Conservation (phyloP, 257 asterid genomes). For the Nicotiana knightiana region DNA sequence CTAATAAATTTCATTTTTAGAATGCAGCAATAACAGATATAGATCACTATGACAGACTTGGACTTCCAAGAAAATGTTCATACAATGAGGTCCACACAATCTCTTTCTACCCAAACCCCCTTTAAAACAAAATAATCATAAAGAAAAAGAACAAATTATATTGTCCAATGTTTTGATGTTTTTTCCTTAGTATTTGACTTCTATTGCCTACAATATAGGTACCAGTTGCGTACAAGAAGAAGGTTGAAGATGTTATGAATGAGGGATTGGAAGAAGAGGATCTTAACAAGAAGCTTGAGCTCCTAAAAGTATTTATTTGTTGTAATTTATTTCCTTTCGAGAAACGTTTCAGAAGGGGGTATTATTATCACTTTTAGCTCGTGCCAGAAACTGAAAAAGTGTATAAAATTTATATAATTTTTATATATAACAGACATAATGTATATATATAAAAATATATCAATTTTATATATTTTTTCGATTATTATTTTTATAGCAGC, state of each 20-base stretch:
- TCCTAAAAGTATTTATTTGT: slow-evolving; percentile 35
- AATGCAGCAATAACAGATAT: slow-evolving; percentile 79
- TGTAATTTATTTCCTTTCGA: neutral
- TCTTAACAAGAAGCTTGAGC: slow-evolving; percentile 38
- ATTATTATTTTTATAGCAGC: too few species aligned
- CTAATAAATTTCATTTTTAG: slow-evolving; percentile 27
- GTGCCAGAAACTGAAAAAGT: too few species aligned
- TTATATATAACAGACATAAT: neutral
- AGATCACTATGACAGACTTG: slow-evolving; percentile 71
- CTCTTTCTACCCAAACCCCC: neutral
- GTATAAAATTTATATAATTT: too few species aligned
- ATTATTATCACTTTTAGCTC: too few species aligned
- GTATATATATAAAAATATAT: too few species aligned
- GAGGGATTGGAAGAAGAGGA: slow-evolving; percentile 47
- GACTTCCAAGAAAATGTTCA: slow-evolving; percentile 52
- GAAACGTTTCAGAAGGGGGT: too few species aligned
- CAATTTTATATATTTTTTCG: too few species aligned
- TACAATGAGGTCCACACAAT: slow-evolving; percentile 44
- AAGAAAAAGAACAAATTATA: neutral
- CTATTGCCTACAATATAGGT: slow-evolving; percentile 32
- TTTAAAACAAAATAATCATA: too few species aligned
- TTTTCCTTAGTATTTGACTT: neutral
- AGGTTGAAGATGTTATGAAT: slow-evolving; percentile 38
- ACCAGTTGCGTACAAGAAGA: slow-evolving; percentile 39
- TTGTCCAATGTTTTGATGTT: neutral